These are phyloP conservation scores for Entamoeba histolytica DNA, from an alignment of 208 protist species.

Conservation along the genomic window DNA sequence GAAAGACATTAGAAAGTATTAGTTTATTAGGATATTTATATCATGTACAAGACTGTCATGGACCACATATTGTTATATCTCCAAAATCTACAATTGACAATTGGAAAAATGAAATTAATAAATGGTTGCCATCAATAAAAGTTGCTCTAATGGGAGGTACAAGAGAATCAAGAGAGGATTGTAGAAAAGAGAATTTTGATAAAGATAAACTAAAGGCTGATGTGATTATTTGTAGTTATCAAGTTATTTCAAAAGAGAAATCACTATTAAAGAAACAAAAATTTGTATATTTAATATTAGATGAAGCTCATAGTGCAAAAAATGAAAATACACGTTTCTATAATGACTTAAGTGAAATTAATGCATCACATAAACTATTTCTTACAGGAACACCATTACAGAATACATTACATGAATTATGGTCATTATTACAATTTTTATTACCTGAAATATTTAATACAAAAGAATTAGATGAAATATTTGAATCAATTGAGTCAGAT, in stretches of 20 bases:
- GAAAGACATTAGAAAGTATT: slow-evolving; percentile 15
- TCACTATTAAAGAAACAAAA: slow-evolving; percentile 50
- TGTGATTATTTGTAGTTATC: slow-evolving; percentile 82
- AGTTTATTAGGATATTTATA: background rate
- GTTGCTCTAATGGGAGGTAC: background rate
- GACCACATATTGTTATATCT: slow-evolving; percentile 5
- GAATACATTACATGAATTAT: slow-evolving; percentile 91
- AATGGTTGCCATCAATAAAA: slow-evolving; percentile 10
- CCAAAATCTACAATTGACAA: slow-evolving; percentile 69
- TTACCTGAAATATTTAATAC: slow-evolving; percentile 49
- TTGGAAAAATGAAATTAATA: slow-evolving; percentile 75
- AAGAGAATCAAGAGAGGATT: background rate
- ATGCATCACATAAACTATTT: slow-evolving; percentile 50
- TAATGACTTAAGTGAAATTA: background rate
- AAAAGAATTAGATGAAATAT: slow-evolving; percentile 20
- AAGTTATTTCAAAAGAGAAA: slow-evolving; percentile 69
- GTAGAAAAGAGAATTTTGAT: background rate
- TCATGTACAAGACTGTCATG: background rate
- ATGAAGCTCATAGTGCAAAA: slow-evolving; percentile 19
- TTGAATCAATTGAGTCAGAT: background rate
- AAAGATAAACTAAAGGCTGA: slow-evolving; percentile 25
- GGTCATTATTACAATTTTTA: slow-evolving; percentile 85
- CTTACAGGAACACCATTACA: slow-evolving; percentile 81
- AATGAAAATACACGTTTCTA: background rate
- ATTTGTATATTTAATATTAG: slow-evolving; percentile 23